phyloP scores from a whole-genome alignment of 768 basidiomycete genomes.

The Rhodotorula sphaerocarpa region DNA sequence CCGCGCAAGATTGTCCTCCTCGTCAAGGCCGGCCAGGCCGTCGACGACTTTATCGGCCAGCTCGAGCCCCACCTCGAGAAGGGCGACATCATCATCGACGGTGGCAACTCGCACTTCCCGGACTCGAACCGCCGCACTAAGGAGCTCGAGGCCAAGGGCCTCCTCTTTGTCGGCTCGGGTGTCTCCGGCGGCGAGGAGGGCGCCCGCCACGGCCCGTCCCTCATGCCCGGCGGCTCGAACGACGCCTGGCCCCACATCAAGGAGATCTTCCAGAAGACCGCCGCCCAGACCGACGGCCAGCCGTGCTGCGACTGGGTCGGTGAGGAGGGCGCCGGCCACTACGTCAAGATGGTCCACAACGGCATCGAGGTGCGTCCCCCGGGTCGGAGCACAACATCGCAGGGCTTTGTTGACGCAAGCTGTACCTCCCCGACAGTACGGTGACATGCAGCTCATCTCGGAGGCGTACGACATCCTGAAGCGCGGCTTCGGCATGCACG shows the following conservation, averaged over 20 bases:
- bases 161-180: slow-evolving; percentile 96
- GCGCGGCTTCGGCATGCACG: slow-evolving; percentile 77
- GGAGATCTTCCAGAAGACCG: slow-evolving; percentile 95
- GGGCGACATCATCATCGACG: slow-evolving; percentile 99
- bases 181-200: slow-evolving; percentile 99
- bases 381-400: not conserved
- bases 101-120: slow-evolving; percentile 98
- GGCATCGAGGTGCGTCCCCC: slow-evolving; percentile 66
- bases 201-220: slow-evolving; percentile 88
- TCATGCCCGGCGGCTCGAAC: slow-evolving; percentile 95
- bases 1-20: slow-evolving; percentile 97
- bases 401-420: not conserved
- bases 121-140: slow-evolving; percentile 90
- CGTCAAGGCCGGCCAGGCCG: slow-evolving; percentile 93
- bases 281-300: slow-evolving; percentile 82
- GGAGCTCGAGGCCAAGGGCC: slow-evolving; percentile 86
- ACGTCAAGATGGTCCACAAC: slow-evolving; percentile 99
- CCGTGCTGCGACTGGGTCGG: slow-evolving; percentile 99
- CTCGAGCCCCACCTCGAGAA: slow-evolving; percentile 80
- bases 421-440: slow-evolving; percentile 31
- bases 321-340: slow-evolving; percentile 58
- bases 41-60: slow-evolving; percentile 87
- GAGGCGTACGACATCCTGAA: slow-evolving; percentile 99
- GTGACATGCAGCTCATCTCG: slow-evolving; percentile 97
- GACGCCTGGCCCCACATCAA: slow-evolving; percentile 96